A percentile compares a stretch with the other conserved stretches of the same genome.
Evolutionary conservation across 2,329 filamentous ascomycete species (phyloP).

Genomic region (Talaromyces sp.): DNA sequence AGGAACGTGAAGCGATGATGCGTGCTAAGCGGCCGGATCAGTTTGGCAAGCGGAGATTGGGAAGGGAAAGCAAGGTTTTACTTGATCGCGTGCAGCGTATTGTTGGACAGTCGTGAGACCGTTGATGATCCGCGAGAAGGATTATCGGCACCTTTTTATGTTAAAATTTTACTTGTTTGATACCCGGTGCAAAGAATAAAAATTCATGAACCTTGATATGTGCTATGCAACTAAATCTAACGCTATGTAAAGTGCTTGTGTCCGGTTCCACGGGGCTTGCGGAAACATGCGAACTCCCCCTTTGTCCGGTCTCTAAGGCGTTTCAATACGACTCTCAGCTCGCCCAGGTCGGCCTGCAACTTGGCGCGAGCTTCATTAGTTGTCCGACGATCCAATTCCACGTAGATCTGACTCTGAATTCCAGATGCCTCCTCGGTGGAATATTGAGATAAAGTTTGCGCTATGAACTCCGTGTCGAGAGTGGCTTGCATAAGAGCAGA

Average conservation of each 20-base stretch:
- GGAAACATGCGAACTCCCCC: constrained; percentile 86
- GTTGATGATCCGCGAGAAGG: not conserved
- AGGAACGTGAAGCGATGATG: constrained; percentile 68
- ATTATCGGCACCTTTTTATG: constrained; percentile 12
- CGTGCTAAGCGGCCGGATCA: constrained; percentile 63
- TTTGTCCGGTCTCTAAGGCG: constrained; percentile 77
- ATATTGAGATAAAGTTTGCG: constrained; percentile 88
- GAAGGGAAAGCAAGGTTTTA: constrained; percentile 76
- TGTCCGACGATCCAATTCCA: constrained; percentile 84
- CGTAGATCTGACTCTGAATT: constrained; percentile 86
- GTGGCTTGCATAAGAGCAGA: constrained; percentile 93
- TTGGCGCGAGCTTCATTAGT: constrained; percentile 80
- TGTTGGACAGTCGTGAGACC: constrained; percentile 51
- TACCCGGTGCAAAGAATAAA: constrained; percentile 10
- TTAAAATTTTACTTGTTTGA: not conserved
- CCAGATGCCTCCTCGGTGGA: constrained; percentile 80
- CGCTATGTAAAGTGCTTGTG: constrained; percentile 25
- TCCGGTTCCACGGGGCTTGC: constrained; percentile 57
- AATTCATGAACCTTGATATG: constrained; percentile 14
- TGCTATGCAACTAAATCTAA: constrained; percentile 4
- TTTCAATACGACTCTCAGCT: constrained; percentile 87
- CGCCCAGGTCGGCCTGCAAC: constrained; percentile 83
- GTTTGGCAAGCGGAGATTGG: constrained; percentile 76
- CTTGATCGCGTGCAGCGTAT: constrained; percentile 77
- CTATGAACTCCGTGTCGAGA: constrained; percentile 93